Conservation (phyloP, 2,329 filamentous ascomycete genomes). For the Biscogniauxia sp. region DNA sequence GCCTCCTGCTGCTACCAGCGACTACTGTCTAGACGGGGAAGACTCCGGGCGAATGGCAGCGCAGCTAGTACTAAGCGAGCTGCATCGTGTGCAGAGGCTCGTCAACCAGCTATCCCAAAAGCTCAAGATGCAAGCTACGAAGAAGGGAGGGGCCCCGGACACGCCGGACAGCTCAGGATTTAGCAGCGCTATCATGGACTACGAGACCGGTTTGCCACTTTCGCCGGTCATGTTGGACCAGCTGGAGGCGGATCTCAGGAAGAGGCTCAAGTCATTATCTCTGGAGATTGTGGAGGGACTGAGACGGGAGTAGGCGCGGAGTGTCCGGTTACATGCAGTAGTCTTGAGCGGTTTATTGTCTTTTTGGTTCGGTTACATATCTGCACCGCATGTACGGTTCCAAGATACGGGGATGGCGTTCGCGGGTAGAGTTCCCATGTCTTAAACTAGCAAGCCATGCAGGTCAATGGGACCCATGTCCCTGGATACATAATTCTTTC, state of each 20-base stretch:
- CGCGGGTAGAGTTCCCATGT: neutral
- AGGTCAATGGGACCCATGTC: neutral
- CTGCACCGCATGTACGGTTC: neutral
- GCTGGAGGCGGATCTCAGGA: neutral
- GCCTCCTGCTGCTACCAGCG: neutral
- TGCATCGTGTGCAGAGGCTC: constrained; percentile 34
- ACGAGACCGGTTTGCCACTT: neutral
- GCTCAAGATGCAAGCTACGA: neutral
- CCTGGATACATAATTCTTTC: neutral
- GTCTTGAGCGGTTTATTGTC: neutral
- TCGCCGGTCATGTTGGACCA: neutral
- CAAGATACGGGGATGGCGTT: neutral
- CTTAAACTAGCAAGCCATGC: neutral
- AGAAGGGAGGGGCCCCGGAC: neutral
- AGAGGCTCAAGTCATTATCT: neutral
- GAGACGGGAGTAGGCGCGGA: neutral
- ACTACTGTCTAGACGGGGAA: constrained; percentile 1
- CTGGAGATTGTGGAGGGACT: neutral
- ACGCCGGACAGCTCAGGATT: neutral
- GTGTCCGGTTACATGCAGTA: neutral
- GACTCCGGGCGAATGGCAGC: constrained; percentile 27
- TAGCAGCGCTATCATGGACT: neutral
- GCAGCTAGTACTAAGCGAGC: constrained; percentile 36
- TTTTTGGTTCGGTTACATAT: neutral
- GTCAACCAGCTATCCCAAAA: constrained; percentile 19